Conservation (phyloP, 306 rosid genomes). For the Arachis stenosperma region DNA sequence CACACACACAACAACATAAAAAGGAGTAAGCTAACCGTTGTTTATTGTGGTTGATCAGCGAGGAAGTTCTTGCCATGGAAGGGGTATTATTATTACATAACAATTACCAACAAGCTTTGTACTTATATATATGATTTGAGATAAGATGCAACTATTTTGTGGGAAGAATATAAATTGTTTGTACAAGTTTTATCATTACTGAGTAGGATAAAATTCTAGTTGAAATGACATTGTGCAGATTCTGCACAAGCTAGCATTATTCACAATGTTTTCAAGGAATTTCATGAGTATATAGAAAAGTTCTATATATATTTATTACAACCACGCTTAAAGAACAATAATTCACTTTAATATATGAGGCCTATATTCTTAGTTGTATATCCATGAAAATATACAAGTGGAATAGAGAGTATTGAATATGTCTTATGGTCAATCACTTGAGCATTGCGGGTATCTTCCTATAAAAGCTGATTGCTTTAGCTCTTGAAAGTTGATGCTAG, state of each 20-base stretch:
- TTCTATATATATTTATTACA: constrained; percentile 31
- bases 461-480: constrained; percentile 45
- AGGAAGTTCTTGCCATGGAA: background rate
- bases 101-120: background rate
- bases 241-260: constrained; percentile 17
- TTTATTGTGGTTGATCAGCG: background rate
- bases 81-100: background rate
- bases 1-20: no score
- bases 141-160: constrained; percentile 22
- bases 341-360: background rate
- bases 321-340: constrained; percentile 23
- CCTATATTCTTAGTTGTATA: constrained; percentile 22
- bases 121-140: constrained; percentile 14
- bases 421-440: constrained; percentile 21
- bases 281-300: constrained; percentile 25
- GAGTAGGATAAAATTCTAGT: constrained; percentile 26
- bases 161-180: constrained; percentile 33
- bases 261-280: constrained; percentile 36
- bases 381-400: constrained; percentile 33
- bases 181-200: constrained; percentile 25
- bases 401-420: constrained; percentile 22
- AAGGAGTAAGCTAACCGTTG: constrained; percentile 3
- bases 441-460: constrained; percentile 36
- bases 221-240: constrained; percentile 21
- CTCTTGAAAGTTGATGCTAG: constrained; percentile 48